A percentile compares a stretch with the other conserved stretches of the same genome.
These are phyloP conservation scores for Vaccinium corymbosum DNA, from an alignment of 148 eudicot species.

Conservation along the genomic window DNA sequence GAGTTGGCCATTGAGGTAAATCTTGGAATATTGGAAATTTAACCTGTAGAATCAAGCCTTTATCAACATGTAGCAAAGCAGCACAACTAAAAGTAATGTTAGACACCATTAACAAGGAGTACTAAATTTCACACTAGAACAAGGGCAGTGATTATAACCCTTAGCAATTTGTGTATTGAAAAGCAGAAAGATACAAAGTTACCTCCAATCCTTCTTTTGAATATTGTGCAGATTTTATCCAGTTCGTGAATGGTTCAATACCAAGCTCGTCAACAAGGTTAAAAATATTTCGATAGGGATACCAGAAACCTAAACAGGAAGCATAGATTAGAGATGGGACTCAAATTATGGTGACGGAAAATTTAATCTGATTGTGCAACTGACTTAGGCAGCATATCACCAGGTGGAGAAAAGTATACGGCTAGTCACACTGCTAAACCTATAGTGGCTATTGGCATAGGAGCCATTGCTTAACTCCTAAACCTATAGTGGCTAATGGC, in stretches of 20 bases:
- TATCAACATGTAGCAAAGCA: neutral
- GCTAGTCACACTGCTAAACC: neutral
- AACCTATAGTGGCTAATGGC: neutral
- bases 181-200: slow-evolving; percentile 14
- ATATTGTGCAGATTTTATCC: slow-evolving; percentile 58
- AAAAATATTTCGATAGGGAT: slow-evolving; percentile 69
- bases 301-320: slow-evolving; percentile 56
- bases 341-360: neutral
- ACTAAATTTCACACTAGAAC: neutral
- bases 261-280: slow-evolving; percentile 62
- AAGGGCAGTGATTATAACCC: neutral
- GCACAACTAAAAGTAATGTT: neutral
- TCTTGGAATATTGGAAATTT: slow-evolving; percentile 64
- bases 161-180: neutral
- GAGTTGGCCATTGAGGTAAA: slow-evolving; percentile 57
- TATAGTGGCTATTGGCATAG: neutral
- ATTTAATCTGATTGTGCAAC: neutral
- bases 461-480: neutral
- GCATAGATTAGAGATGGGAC: neutral
- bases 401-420: too few species aligned
- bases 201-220: slow-evolving; percentile 74
- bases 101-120: neutral
- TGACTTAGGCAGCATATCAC: neutral
- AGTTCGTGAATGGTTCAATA: slow-evolving; percentile 54
- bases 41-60: slow-evolving; percentile 40